Base-by-base conservation (phyloP, 2,329 filamentous ascomycete species). In the Allantophomopsis cytisporea region DNA sequence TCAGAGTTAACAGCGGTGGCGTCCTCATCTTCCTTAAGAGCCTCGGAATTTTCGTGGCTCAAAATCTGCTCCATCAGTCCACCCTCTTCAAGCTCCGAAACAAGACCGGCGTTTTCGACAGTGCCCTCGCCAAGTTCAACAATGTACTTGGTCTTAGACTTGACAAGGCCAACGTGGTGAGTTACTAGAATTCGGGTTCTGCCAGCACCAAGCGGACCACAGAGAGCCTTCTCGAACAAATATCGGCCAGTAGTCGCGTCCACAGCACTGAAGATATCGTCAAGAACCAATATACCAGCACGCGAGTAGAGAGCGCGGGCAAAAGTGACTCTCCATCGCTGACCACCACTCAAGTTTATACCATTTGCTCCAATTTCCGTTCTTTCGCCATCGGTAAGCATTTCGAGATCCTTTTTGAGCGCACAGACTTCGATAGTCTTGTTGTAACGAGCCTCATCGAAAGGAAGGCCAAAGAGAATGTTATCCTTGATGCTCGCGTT, bases 341-440 rank as follows among this genome's bases (percentile, higher is more conserved):
- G 85, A 0, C 85, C 86, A 45, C 86, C 85, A 44, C 80, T 86
- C 6, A 93, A 64, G 48, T 89, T 88, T 49, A 91, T 83, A 6
- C 85, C 85, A 45, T 89, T 88, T 2, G 83, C 81, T 10, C 85
- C 85, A 39, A 93, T 83, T 51, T 88, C 82, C 0, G 86, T 93
- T 36, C 73, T 60, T 49, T 91, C 83, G 4, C 84, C 84, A 51
- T 89, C 81, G 0, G 73, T 63, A 13, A 93, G 66, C 64, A 86
- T 84, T 13, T 79, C 71, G 23, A 93, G 62, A 49, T 93, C 86
- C 52, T 84, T 84, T 38, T 70, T 69, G 34, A 93, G 55, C 1
- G 83, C 83, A 44, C 83, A 91, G 2, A 79, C 81, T 30, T 75
- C 68, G 7, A 88, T 57, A 0, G 85, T 83, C 48, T 77, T 73